Percentiles rank a stretch among this genome's conserved stretches.
phyloP scores from a whole-genome alignment of 768 basidiomycete genomes.

The Russula earlei region DNA sequence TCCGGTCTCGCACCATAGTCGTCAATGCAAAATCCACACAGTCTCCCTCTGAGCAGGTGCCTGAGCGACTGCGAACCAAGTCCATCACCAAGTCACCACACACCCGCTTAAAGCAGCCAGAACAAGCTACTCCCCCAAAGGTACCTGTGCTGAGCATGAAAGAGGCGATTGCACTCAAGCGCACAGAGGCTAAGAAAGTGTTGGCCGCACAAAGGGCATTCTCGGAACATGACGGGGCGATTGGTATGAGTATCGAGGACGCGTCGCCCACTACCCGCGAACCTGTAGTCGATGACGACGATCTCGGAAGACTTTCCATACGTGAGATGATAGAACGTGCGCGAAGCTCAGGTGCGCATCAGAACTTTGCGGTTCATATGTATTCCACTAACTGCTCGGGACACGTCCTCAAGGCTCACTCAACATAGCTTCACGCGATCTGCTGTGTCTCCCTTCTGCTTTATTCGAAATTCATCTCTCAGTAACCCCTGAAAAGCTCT shows the following conservation, averaged over 20 bases:
- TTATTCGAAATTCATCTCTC: conserved; percentile 76
- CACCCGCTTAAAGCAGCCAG: not conserved
- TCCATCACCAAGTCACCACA: not conserved
- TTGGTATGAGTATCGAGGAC: conserved; percentile 41
- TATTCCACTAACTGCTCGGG: conserved; percentile 40
- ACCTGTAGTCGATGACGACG: conserved; percentile 35
- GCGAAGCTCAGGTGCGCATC: conserved; percentile 57
- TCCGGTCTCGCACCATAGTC: not conserved
- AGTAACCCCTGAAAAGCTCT: conserved; percentile 59
- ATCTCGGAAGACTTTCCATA: conserved; percentile 56
- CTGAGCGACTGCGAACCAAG: not conserved
- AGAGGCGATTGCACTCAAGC: conserved; percentile 69
- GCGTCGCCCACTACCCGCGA: conserved; percentile 28
- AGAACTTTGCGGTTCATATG: not conserved
- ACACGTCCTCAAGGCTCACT: conserved; percentile 46
- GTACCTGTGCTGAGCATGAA: conserved; percentile 43
- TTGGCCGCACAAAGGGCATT: conserved; percentile 21
- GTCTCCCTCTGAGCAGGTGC: not conserved
- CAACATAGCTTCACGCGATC: conserved; percentile 64
- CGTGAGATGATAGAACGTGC: conserved; percentile 72
- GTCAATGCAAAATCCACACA: not conserved
- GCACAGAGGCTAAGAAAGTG: conserved; percentile 69
- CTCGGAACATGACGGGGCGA: conserved; percentile 24
- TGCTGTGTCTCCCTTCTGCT: conserved; percentile 65
- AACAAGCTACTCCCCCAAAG: conserved; percentile 26